Conservation (phyloP, 1,284 basidiomycete genomes). For the Porodaedalea pini region DNA sequence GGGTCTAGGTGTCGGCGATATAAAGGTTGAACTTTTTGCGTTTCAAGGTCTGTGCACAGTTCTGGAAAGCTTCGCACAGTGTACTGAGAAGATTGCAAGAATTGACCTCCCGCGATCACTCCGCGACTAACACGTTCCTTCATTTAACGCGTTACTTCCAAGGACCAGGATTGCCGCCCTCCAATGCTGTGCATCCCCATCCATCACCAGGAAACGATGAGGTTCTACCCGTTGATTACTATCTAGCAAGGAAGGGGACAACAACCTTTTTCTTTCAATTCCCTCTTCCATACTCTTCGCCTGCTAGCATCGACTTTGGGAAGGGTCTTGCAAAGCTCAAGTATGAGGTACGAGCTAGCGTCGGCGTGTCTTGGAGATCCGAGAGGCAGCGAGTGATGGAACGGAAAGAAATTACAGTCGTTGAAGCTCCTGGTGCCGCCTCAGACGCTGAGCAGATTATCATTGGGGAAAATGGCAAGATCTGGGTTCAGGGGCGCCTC, state of each 20-base stretch:
- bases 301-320: conserved; percentile 66
- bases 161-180: conserved; percentile 73
- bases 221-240: conserved; percentile 56
- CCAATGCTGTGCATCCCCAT: conserved; percentile 66
- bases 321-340: conserved; percentile 59
- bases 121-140: conserved; percentile 71
- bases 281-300: conserved; percentile 59
- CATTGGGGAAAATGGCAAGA: conserved; percentile 70
- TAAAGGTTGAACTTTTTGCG: conserved; percentile 72
- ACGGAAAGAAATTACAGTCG: conserved; percentile 58
- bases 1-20: conserved; percentile 64
- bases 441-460: conserved; percentile 51
- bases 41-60: conserved; percentile 53
- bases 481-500: conserved; percentile 67
- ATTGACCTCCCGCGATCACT: conserved; percentile 68
- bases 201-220: conserved; percentile 48
- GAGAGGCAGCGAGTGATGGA: conserved; percentile 63
- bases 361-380: conserved; percentile 67
- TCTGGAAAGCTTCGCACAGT: neutral
- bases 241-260: conserved; percentile 62
- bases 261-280: conserved; percentile 75
- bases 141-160: conserved; percentile 68
- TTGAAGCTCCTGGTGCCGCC: conserved; percentile 48
- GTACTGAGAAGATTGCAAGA: conserved; percentile 40
- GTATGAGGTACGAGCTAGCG: conserved; percentile 69